Percentiles rank a stretch among this genome's conserved stretches.
Evolutionary conservation across 2,329 filamentous ascomycete species (phyloP).

Genomic region (Venturia effusa): DNA sequence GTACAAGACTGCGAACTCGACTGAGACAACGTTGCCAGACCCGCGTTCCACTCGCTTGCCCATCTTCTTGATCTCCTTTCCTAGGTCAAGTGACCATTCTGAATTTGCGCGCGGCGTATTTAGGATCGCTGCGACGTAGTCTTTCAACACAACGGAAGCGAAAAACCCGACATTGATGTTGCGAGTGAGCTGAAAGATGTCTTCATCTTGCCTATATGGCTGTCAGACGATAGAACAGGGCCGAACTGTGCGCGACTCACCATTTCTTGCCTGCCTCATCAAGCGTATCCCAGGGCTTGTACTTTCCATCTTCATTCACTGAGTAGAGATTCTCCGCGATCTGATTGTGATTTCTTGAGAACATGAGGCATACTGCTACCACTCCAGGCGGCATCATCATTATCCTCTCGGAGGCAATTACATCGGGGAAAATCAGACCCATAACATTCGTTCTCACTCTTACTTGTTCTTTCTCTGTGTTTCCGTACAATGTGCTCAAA

Average conservation of each 20-base stretch:
- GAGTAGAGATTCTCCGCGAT: constrained; percentile 30
- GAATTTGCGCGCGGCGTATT: constrained; percentile 35
- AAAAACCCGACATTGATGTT: constrained; percentile 40
- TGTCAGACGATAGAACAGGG: neutral
- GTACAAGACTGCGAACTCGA: constrained; percentile 37
- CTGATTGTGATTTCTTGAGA: constrained; percentile 36
- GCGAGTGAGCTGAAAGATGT: constrained; percentile 36
- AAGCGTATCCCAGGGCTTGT: constrained; percentile 29
- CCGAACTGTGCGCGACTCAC: constrained; percentile 19
- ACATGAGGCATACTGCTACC: constrained; percentile 31
- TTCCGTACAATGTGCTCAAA: constrained; percentile 36
- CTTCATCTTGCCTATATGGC: constrained; percentile 32
- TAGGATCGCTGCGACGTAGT: constrained; percentile 37
- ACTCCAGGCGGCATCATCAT: constrained; percentile 39
- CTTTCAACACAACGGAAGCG: constrained; percentile 33
- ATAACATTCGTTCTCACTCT: constrained; percentile 33
- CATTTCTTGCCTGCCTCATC: constrained; percentile 26
- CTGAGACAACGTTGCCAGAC: constrained; percentile 34
- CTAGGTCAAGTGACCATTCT: constrained; percentile 34
- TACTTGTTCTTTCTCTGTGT: constrained; percentile 31
- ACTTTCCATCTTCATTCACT: constrained; percentile 35
- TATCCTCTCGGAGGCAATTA: constrained; percentile 34
- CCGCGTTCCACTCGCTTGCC: constrained; percentile 32
- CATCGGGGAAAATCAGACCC: constrained; percentile 33
- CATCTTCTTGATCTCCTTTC: constrained; percentile 33